Evolutionary conservation across 2,329 filamentous ascomycete species (phyloP), one percentile per base, ranked within the genome.

Genomic region (Nemania serpens): DNA sequence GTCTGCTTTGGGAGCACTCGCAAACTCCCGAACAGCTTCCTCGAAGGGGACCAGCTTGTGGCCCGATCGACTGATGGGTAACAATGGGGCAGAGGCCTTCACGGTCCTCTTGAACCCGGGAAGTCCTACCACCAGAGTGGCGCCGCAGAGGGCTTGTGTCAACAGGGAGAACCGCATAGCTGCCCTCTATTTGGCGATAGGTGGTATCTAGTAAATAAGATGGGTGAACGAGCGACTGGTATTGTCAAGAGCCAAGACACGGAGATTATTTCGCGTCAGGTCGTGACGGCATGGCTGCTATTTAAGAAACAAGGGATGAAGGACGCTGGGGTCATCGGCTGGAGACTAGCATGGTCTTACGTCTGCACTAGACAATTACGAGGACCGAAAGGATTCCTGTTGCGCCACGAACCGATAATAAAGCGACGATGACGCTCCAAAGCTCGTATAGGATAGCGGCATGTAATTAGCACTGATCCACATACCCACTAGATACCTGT

Each of bases 111-210:
- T 29, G 20, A 54, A 18, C 12, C 58, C 25, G 1, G 64, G 64
- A n/a, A 62, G 64, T 5, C 41, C 64, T n/a, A 55, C 29, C 29
- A 60, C 58, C 9, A 64, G 37, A 17, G 62, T 63, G 52, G 64
- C 64, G n/a, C 62, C 59, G 22, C 55, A 58, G 17, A 66, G 57
- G 36, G 62, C 62, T 29, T 59, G 57, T 20, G 63, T 51, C 36
- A 66, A 37, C 12, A 55, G 41, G 5, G 59, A 65, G 48, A 62
- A 58, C 43, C 45, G 36, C 64, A 66, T 66, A 7, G 20, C 59
- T 33, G 37, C 25, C 13, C 39, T 37, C 20, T 17, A 36, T 13
- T 18, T n/a, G 42, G 12, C 34, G 17, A 7, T 54, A 37, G 29
- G 52, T 33, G 12, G 36, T 47, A 5, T 42, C 29, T 22, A 55